phyloP scores from a whole-genome alignment of 2,329 filamentous ascomycete species.

The Aspergillus ochraceus region DNA sequence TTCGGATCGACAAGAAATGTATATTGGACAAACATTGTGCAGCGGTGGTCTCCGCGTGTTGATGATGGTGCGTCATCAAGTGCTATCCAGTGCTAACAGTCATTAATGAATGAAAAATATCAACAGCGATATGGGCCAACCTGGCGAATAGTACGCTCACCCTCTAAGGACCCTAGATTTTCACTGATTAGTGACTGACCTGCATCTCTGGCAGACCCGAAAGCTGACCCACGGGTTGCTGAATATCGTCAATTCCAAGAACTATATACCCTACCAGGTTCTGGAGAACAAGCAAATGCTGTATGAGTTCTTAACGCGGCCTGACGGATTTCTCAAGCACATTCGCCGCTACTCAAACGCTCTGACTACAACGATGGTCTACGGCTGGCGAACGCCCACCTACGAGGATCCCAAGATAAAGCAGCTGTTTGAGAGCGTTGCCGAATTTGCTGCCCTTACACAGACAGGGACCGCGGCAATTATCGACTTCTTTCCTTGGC shows the following conservation, averaged over 20 bases:
- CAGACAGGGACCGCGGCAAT: constrained; percentile 45
- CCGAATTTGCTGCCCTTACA: constrained; percentile 45
- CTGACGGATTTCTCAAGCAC: constrained; percentile 45
- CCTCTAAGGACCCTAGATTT: neutral
- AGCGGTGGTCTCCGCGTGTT: constrained; percentile 29
- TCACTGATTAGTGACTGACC: too few species aligned
- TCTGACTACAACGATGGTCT: constrained; percentile 52
- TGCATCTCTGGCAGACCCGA: constrained; percentile 18
- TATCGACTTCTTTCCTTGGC: constrained; percentile 49
- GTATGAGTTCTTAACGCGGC: constrained; percentile 47
- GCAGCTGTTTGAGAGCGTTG: constrained; percentile 42
- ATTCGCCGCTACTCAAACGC: constrained; percentile 52
- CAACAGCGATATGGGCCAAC: neutral
- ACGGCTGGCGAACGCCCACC: constrained; percentile 46
- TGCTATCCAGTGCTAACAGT: neutral
- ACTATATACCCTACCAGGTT: constrained; percentile 57
- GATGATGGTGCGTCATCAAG: constrained; percentile 27
- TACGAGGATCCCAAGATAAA: constrained; percentile 45
- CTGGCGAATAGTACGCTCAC: neutral
- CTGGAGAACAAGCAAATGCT: constrained; percentile 57
- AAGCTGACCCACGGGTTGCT: constrained; percentile 48
- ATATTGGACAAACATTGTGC: constrained; percentile 42
- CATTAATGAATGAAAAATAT: neutral
- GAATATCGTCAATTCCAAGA: constrained; percentile 47
- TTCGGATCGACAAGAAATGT: constrained; percentile 48